Conservation (phyloP, 495 filamentous ascomycete species). For the Hypomontagnella submonticulosa region DNA sequence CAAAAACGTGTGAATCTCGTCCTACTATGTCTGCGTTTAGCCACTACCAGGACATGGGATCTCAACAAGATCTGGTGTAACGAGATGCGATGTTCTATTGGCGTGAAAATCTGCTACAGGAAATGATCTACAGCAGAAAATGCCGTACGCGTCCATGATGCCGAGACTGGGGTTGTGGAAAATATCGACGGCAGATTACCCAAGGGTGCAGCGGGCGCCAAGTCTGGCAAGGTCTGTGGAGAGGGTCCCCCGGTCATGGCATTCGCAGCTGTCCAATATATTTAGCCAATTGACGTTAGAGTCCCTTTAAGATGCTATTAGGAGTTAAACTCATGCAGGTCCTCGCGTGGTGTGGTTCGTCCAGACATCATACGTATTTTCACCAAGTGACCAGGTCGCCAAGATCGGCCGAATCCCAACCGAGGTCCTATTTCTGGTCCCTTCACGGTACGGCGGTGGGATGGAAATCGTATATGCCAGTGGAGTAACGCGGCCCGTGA, state of each 20-base stretch:
- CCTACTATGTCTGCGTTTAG: conserved; percentile 11
- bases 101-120: conserved; percentile 14
- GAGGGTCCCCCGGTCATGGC: conserved; percentile 22
- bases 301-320: too few species aligned
- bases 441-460: conserved; percentile 26
- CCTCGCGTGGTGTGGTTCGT: conserved; percentile 44
- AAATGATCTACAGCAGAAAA: conserved; percentile 33
- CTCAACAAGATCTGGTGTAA: conserved; percentile 41
- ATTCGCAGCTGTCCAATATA: conserved; percentile 29
- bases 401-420: conserved; percentile 26
- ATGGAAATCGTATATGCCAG: conserved; percentile 16
- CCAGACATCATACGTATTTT: conserved; percentile 24
- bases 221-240: conserved; percentile 37
- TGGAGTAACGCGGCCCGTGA: conserved; percentile 19
- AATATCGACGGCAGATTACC: conserved; percentile 46
- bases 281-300: conserved; percentile 46
- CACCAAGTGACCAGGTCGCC: conserved; percentile 31
- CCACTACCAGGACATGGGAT: conserved; percentile 29
- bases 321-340: conserved; percentile 36
- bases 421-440: conserved; percentile 27
- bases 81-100: conserved; percentile 26
- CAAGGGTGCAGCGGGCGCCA: conserved; percentile 41
- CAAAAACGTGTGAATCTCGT: conserved; percentile 2
- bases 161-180: conserved; percentile 45
- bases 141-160: conserved; percentile 45